Conservation (phyloP, 805 yeast species). For the Ogataea philodendri region DNA sequence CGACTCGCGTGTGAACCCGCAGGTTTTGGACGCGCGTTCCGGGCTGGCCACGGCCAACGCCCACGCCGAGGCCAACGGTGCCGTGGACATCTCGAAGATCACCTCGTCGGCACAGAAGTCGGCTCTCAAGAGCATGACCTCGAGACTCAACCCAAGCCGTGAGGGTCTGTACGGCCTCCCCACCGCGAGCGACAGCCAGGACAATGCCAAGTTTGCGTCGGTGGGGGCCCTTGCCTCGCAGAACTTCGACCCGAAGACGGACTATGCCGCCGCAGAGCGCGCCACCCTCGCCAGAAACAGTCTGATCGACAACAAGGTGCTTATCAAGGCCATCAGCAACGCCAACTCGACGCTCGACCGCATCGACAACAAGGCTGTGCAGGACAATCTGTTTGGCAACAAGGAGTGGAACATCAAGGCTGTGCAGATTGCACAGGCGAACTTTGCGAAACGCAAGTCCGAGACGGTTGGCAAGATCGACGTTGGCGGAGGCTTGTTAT, state of each 20-base stretch:
- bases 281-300: slow-evolving; percentile 36
- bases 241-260: slow-evolving; percentile 33
- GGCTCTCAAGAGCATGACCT: slow-evolving; percentile 32
- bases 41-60: slow-evolving; percentile 31
- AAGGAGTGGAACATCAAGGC: slow-evolving; percentile 62
- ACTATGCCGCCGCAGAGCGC: slow-evolving; percentile 46
- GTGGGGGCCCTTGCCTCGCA: slow-evolving; percentile 60
- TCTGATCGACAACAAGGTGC: slow-evolving; percentile 41
- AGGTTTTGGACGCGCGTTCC: slow-evolving; percentile 32
- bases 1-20: slow-evolving; percentile 46
- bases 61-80: slow-evolving; percentile 40
- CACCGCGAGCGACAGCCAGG: slow-evolving; percentile 39
- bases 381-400: slow-evolving; percentile 28
- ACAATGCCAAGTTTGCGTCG: slow-evolving; percentile 49
- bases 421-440: slow-evolving; percentile 69
- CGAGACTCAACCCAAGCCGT: slow-evolving; percentile 27
- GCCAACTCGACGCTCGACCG: slow-evolving; percentile 38
- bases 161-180: slow-evolving; percentile 37
- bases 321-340: slow-evolving; percentile 50
- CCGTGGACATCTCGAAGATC: slow-evolving; percentile 52
- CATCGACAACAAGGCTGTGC: slow-evolving; percentile 28
- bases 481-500: slow-evolving; percentile 84
- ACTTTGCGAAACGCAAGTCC: slow-evolving; percentile 52
- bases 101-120: slow-evolving; percentile 44
- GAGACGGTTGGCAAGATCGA: slow-evolving; percentile 54